These are phyloP conservation scores for Gilbertella persicaria DNA, from an alignment of 371 early-diverging fungal genomes.

Conservation along the genomic window DNA sequence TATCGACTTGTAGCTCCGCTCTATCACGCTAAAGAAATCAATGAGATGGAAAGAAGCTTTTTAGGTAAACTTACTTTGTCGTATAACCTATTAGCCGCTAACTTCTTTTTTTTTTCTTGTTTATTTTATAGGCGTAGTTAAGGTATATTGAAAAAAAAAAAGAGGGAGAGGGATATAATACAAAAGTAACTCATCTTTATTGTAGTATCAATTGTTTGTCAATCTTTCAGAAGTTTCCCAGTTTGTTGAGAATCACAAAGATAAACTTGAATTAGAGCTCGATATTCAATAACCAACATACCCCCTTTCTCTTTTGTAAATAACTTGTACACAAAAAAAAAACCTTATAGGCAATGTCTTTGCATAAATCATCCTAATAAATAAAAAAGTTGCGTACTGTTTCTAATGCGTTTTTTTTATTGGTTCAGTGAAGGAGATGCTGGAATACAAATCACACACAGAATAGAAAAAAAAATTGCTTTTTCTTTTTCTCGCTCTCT, in stretches of 20 bases:
- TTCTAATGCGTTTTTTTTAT: too few species aligned
- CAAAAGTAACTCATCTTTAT: neutral
- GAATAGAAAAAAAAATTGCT: neutral
- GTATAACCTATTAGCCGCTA: neutral
- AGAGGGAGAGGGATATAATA: too few species aligned
- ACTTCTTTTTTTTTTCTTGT: neutral
- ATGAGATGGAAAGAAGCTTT: conserved; percentile 53
- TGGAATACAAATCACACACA: too few species aligned
- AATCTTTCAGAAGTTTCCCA: conserved; percentile 15
- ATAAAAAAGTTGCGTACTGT: too few species aligned
- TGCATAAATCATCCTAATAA: neutral
- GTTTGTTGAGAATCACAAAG: conserved; percentile 20
- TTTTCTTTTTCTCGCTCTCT: neutral
- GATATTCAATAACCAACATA: conserved; percentile 2
- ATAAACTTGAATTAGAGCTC: conserved; percentile 13
- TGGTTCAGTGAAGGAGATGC: too few species aligned
- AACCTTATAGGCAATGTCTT: neutral
- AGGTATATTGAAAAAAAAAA: conserved; percentile 7
- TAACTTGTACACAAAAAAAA: neutral
- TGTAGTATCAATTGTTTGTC: conserved; percentile 25
- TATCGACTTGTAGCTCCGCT: conserved; percentile 39
- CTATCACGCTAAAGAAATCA: conserved; percentile 60
- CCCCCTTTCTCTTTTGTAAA: conserved; percentile 8
- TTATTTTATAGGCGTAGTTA: conserved; percentile 10
- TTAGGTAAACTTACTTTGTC: conserved; percentile 26